Evolutionary conservation across 306 rosid genomes (phyloP), one percentile per base, ranked within the genome.

Genomic region (Mucuna pruriens): DNA sequence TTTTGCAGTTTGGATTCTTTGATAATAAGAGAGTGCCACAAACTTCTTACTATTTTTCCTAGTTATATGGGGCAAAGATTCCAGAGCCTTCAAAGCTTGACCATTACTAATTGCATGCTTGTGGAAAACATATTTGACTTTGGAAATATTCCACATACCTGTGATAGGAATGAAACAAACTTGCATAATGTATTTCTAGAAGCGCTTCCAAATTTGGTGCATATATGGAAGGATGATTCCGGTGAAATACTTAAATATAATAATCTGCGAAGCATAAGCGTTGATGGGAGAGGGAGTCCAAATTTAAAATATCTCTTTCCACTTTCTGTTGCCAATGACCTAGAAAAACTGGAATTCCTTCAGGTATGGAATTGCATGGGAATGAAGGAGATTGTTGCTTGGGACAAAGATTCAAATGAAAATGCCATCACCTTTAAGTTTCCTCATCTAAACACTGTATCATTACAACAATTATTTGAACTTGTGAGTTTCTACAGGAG

Each of bases 301-400:
- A 25, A 22, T 0, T 40, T 79, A 40, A 16, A 71, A 49, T 44
- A 69, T 74, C 22, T 84, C 13, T 79, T 84, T 34, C 84, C 87
- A 49, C 9, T 63, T 74, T 61, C 86, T 20, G n/a, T 85, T 25
- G 72, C 74, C 60, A 85, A 8, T 6, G 51, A 6, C 52, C 74
- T 82, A 49, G 2, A 51, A 13, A 81, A 46, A 1, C 25, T 63
- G 1, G 36, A 65, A 33, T 0, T 3, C 22, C 31, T 85, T 73
- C 0, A 0, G 3, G 16, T 82, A 0, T 0, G 0, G 0, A 0
- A 3, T 0, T 84, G 84, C 13, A 0, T 0, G 1, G 36, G 6
- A 23, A 71, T 73, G 83, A n/a, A 64, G 48, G 76, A 81, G 17
- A 81, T 81, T 52, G 60, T 81, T 80, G 46, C 68, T 16, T 7